Evolutionary conservation across 2,329 filamentous ascomycete species (phyloP).

Genomic region (Curvularia sp.): DNA sequence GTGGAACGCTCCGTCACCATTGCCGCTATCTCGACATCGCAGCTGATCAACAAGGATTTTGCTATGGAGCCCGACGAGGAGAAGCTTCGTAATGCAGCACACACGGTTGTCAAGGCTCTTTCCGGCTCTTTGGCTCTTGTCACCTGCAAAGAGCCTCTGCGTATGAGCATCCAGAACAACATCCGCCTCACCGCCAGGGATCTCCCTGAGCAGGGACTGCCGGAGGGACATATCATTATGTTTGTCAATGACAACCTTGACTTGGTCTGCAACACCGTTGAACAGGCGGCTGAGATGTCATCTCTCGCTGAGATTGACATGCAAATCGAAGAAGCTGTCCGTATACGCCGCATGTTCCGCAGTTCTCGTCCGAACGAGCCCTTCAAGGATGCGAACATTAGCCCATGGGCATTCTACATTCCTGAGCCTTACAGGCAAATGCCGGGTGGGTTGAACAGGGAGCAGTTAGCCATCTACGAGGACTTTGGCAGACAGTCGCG

Average conservation of each 20-base stretch:
- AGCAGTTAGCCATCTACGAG: constrained; percentile 95
- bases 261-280: constrained; percentile 88
- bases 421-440: constrained; percentile 91
- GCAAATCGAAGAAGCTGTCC: constrained; percentile 82
- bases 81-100: constrained; percentile 81
- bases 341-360: constrained; percentile 77
- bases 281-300: constrained; percentile 92
- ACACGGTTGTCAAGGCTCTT: constrained; percentile 93
- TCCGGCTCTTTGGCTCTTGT: constrained; percentile 93
- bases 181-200: constrained; percentile 82
- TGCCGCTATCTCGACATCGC: constrained; percentile 92
- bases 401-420: constrained; percentile 91
- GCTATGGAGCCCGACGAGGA: constrained; percentile 90
- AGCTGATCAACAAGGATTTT: constrained; percentile 96
- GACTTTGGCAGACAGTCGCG: constrained; percentile 90
- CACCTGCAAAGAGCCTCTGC: constrained; percentile 96
- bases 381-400: constrained; percentile 82
- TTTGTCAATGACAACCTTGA: constrained; percentile 98
- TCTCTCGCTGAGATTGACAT: constrained; percentile 95
- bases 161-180: constrained; percentile 97
- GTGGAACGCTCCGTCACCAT: constrained; percentile 98
- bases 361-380: constrained; percentile 79
- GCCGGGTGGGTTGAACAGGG: constrained; percentile 81
- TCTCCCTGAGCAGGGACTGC: constrained; percentile 73
- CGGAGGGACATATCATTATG: constrained; percentile 96